Evolutionary conservation across 2,329 filamentous ascomycete species (phyloP).

Genomic region (Pyricularia sp.): DNA sequence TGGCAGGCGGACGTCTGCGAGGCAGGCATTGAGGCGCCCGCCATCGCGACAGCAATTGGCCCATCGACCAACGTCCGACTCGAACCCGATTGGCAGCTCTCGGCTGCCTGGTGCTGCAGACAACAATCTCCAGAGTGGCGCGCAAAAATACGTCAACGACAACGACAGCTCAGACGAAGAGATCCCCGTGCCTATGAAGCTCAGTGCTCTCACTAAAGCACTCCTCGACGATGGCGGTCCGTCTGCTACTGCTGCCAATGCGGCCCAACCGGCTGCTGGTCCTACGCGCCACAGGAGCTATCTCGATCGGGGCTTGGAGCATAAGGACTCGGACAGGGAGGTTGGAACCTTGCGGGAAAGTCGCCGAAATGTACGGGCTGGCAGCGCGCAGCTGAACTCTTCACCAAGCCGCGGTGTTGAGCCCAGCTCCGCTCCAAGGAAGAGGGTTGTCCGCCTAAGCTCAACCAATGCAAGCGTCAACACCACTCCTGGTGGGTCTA

Average conservation of each 20-base stretch:
- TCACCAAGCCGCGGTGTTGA: constrained; percentile 36
- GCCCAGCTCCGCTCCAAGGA: constrained; percentile 36
- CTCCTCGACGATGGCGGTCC: constrained; percentile 53
- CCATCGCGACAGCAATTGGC: constrained; percentile 31
- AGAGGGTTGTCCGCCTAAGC: constrained; percentile 44
- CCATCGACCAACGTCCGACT: constrained; percentile 24
- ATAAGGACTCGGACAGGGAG: constrained; percentile 16
- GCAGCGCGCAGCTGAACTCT: constrained; percentile 29
- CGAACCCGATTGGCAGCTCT: constrained; percentile 18
- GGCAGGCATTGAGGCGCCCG: constrained; percentile 39
- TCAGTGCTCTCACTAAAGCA: constrained; percentile 84
- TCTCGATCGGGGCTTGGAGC: constrained; percentile 29
- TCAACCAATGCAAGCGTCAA: constrained; percentile 6
- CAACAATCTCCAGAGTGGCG: constrained; percentile 15
- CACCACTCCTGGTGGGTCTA: constrained; percentile 25
- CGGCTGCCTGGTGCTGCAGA: background rate
- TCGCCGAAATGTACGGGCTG: constrained; percentile 32
- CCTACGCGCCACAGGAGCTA: constrained; percentile 39
- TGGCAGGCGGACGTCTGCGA: constrained; percentile 39
- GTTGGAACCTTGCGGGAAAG: constrained; percentile 13
- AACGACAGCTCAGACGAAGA: constrained; percentile 93
- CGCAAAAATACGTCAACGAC: constrained; percentile 35
- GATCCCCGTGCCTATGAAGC: constrained; percentile 80
- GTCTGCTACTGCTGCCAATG: constrained; percentile 15
- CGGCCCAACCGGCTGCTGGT: constrained; percentile 20